Conservation (phyloP, 2,329 filamentous ascomycete genomes). For the Sarocladium strictum region DNA sequence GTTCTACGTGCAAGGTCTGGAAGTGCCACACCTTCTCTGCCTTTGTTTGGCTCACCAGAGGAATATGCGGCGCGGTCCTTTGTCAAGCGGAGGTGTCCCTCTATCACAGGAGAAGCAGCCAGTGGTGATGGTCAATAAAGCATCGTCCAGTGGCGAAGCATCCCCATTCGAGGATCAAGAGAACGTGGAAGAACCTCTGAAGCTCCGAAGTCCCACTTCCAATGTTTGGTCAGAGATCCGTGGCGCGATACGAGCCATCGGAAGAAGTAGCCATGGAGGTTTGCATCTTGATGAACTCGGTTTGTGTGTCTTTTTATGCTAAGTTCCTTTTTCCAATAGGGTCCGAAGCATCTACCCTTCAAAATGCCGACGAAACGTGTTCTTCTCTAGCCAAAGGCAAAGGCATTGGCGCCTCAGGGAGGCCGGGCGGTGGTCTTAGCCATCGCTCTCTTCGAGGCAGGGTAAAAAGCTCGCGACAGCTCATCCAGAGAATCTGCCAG, state of each 20-base stretch:
- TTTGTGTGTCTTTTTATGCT: neutral
- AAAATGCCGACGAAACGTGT: neutral
- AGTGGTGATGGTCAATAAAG: neutral
- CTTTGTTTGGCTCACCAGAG: neutral
- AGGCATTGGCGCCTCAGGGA: neutral
- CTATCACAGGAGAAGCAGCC: neutral
- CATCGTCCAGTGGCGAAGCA: neutral
- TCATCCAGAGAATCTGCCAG: slow-evolving; percentile 10
- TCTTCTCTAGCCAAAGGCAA: neutral
- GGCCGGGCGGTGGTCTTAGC: neutral
- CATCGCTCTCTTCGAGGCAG: neutral
- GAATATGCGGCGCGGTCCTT: neutral
- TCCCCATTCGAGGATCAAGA: slow-evolving; percentile 9
- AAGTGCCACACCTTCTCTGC: too few relatives aligned
- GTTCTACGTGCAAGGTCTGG: too few relatives aligned
- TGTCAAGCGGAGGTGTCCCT: neutral
- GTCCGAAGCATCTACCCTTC: neutral
- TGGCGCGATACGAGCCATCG: slow-evolving; percentile 26
- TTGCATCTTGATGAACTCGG: too few relatives aligned
- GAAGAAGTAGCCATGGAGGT: slow-evolving; percentile 22
- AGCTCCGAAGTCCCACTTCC: slow-evolving; percentile 21
- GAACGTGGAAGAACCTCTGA: slow-evolving; percentile 14
- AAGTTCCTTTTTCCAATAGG: neutral
- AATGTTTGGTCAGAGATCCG: slow-evolving; percentile 30
- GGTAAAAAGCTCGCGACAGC: slow-evolving; percentile 14